Evolutionary conservation across 306 rosid species (phyloP), one percentile per base, ranked within the genome.

Genomic region (Luffa acutangula): DNA sequence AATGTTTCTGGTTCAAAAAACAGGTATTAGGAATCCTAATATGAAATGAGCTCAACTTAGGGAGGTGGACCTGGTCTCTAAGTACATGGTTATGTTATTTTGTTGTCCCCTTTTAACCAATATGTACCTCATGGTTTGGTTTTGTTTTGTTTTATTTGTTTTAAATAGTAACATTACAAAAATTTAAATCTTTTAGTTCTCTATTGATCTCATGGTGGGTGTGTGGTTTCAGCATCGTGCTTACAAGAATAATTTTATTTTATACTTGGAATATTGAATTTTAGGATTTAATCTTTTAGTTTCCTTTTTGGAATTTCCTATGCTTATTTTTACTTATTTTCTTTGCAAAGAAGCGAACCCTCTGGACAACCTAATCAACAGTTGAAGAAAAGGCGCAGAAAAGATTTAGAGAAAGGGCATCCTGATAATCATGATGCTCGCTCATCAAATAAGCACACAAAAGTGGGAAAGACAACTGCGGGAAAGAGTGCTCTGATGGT

Each of bases 351-450:
- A 84, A 88, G 84, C 51, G 90, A 86, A 67, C 85, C 96, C 65
- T 72, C 87, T 78, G 91, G 59, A 80, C 82, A 86, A 66, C 96
- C 99, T 78, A 91, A 84, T 63, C 99, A 90, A 82, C 99, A 91
- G 84, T 95, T 92, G 83, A 93, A 93, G 90, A 93, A 93, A 88
- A 93, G 98, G 82, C 90, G 98, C 85, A 88, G 92, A 86, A 96
- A 91, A 87, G 98, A 96, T 83, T 65, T 83, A 73, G 83, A 76
- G 74, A 92, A 91, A 89, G 88, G 88, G 66, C 87, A 86, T 75
- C 87, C 90, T 64, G 91, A 85, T 76, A 89, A 82, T 78, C 85
- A 85, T 73, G 91, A 86, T 48, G 83, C 74, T 67, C 88, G 73
- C 56, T 84, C 82, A 80, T 79, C 93, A 84, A 89, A 79, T 81